Evolutionary conservation across 2,329 filamentous ascomycete genomes (phyloP), one percentile per base, ranked within the genome.

Genomic region (Zelopaecilomyces penicillatus): DNA sequence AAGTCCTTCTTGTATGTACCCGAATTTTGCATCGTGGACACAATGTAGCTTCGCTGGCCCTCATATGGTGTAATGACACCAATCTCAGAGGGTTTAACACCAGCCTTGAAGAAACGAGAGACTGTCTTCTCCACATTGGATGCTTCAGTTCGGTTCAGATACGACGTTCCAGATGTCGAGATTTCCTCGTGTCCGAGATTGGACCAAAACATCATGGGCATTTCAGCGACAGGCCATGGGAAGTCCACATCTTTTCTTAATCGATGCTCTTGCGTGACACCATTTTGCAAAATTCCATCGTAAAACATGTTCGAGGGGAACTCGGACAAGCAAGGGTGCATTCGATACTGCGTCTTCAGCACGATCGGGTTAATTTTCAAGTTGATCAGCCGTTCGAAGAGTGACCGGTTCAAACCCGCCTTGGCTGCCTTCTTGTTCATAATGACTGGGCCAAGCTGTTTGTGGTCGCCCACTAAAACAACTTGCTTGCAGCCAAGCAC

Each of bases 391-490:
- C 93, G 88, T 69, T 98, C 93, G 59, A 98, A 98, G 7, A 98
- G 75, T n/a, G 91, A 97, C 65, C 97, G 93, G 67, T 97, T 96
- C 11, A 98, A 75, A 49, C 93, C 93, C 44, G 93, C 93, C 68
- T 97, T 97, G 50, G 93, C 93, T 10, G 93, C 93, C 68, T 97
- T 97, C 76, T 98, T 98, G 76, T 98, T 98, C 91, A 98, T 98
- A 62, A 98, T 97, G 57, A 98, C 93, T 1, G 93, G 93, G 0
- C 93, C 93, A 52, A 98, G 80, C 64, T 98, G 93, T 66, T 97
- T 94, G 67, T 98, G 93, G 61, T 98, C 93, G 61, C 93, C 93
- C 36, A 98, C 93, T 32, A 98, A 78, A n/a, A 98, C 93, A 41
- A 96, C 89, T 65, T 98, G 93, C 70, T 98, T 98, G 74, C 93